These are phyloP conservation scores for Xylaria cubensis DNA, from an alignment of 495 filamentous ascomycete genomes.

Conservation along the genomic window DNA sequence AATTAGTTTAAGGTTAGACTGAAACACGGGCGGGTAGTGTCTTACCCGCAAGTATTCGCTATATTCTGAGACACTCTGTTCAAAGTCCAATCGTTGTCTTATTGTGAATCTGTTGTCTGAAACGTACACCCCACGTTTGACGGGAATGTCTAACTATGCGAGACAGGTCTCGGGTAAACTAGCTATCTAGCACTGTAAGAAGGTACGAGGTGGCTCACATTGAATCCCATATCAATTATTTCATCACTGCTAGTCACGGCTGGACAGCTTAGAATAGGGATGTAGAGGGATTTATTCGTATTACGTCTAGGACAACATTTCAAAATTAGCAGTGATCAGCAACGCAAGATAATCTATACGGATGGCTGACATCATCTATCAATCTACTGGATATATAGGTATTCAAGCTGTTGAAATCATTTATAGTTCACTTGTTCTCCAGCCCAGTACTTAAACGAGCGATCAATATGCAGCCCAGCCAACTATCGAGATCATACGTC, in stretches of 20 bases:
- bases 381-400: neutral
- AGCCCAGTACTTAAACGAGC: neutral
- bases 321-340: neutral
- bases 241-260: neutral
- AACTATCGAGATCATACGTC: neutral
- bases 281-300: neutral
- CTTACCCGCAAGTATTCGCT: constrained; percentile 4
- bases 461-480: neutral
- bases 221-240: too few relatives aligned
- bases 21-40: neutral
- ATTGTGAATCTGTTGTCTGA: neutral
- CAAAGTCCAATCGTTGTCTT: neutral
- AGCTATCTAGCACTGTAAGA: too few relatives aligned
- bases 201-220: too few relatives aligned
- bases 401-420: neutral
- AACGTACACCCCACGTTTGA: neutral
- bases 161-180: neutral
- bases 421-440: neutral
- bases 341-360: neutral
- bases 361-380: constrained; percentile 9
- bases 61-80: neutral
- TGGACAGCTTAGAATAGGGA: neutral
- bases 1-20: neutral
- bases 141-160: neutral
- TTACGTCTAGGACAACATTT: neutral